These are phyloP conservation scores for Tolypocladium pustulatum DNA, from an alignment of 2,329 filamentous ascomycete species.

Conservation along the genomic window DNA sequence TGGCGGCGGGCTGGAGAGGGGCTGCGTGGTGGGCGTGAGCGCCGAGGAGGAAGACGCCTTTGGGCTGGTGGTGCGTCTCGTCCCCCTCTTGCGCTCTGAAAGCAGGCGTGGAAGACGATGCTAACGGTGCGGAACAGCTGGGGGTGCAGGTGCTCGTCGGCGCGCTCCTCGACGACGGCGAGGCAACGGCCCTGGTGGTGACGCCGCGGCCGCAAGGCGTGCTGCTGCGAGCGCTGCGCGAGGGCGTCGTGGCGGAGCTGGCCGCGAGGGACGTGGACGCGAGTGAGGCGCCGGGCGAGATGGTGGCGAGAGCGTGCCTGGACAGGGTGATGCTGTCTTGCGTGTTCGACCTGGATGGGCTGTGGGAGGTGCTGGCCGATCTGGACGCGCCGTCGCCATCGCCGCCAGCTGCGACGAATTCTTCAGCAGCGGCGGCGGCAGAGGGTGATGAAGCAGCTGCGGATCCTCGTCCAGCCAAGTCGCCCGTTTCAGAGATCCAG, in stretches of 20 bases:
- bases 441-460: neutral
- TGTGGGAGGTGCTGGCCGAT: constrained; percentile 47
- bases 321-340: constrained; percentile 42
- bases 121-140: constrained; percentile 21
- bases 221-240: constrained; percentile 30
- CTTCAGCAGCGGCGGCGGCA: neutral
- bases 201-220: constrained; percentile 33
- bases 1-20: constrained; percentile 38
- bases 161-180: constrained; percentile 19
- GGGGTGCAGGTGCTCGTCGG: constrained; percentile 36
- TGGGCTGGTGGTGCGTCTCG: constrained; percentile 31
- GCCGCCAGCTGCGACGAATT: neutral
- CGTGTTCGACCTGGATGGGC: constrained; percentile 48
- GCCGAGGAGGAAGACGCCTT: constrained; percentile 38
- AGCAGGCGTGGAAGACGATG: neutral
- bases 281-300: neutral
- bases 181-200: constrained; percentile 29
- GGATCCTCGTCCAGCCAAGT: neutral
- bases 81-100: neutral
- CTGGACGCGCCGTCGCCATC: constrained; percentile 21
- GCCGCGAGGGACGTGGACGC: constrained; percentile 6
- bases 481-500: constrained; percentile 15
- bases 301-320: constrained; percentile 27
- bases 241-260: constrained; percentile 27
- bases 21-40: constrained; percentile 42